Evolutionary conservation across 2,329 filamentous ascomycete species (phyloP).

Genomic region (Drechslerella dactyloides): DNA sequence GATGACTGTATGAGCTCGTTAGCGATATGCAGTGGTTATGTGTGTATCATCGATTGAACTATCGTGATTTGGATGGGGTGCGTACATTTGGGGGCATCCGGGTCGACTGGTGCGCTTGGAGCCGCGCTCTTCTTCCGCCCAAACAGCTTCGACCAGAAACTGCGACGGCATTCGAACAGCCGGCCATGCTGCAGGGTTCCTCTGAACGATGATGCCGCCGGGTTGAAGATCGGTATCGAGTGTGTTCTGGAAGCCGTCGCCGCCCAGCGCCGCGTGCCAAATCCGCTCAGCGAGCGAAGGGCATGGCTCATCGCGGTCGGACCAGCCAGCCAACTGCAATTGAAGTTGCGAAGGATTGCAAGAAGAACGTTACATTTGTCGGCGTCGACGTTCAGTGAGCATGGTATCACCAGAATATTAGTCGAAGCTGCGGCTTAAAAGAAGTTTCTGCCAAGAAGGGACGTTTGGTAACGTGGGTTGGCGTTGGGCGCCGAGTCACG

Average conservation of each 20-base stretch:
- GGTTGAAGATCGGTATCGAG: conserved; percentile 4
- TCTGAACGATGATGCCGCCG: background rate
- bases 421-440: conserved; percentile 10
- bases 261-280: conserved; percentile 26
- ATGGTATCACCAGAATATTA: background rate
- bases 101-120: conserved; percentile 8
- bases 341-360: no score
- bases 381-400: background rate
- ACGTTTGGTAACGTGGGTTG: conserved; percentile 43
- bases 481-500: conserved; percentile 40
- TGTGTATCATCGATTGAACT: background rate
- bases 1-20: conserved; percentile 17
- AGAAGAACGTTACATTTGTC: background rate
- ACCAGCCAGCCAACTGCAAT: conserved; percentile 4
- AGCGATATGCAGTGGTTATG: background rate
- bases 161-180: conserved; percentile 38
- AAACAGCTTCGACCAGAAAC: conserved; percentile 46
- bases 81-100: conserved; percentile 42
- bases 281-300: conserved; percentile 38
- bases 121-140: conserved; percentile 18
- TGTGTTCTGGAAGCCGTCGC: conserved; percentile 1
- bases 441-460: conserved; percentile 17
- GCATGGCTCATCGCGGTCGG: conserved; percentile 42
- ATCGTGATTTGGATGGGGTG: background rate
- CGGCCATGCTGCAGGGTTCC: conserved; percentile 5